Conservation (phyloP, 106 monocot species). For the Alisma plantagoaquatica region DNA sequence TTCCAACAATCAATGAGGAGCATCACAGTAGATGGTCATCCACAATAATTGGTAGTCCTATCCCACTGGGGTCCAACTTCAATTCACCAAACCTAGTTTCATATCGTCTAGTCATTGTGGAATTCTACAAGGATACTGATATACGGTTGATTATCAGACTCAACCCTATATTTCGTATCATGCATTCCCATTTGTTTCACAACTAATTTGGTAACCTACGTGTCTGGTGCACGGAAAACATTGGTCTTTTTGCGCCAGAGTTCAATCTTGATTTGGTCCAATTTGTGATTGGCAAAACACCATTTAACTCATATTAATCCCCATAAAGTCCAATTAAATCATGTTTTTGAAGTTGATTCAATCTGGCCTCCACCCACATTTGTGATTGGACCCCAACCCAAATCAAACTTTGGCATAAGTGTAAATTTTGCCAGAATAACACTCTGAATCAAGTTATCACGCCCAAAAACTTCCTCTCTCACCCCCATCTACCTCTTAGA, state of each 20-base stretch:
- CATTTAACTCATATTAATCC: too few relatives aligned
- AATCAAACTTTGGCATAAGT: too few relatives aligned
- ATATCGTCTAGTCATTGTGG: conserved; percentile 3
- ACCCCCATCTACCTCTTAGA: too few relatives aligned
- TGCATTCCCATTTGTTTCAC: conserved; percentile 26
- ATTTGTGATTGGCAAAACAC: too few relatives aligned
- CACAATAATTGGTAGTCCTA: not conserved
- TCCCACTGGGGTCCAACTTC: not conserved
- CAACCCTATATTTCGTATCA: conserved; percentile 21
- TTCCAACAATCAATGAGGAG: not conserved
- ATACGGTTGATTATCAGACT: conserved; percentile 1
- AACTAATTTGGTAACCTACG: conserved; percentile 28
- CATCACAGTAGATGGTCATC: not conserved
- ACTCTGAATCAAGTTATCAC: too few relatives aligned
- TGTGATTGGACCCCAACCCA: too few relatives aligned
- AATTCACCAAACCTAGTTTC: not conserved
- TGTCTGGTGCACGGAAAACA: conserved; percentile 14
- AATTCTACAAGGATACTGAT: not conserved
- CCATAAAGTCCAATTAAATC: too few relatives aligned
- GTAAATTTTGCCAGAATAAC: too few relatives aligned
- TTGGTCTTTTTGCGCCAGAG: not conserved
- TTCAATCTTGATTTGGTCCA: not conserved
- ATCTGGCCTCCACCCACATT: too few relatives aligned
- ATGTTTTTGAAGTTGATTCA: too few relatives aligned
- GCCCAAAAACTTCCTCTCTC: too few relatives aligned